These are phyloP conservation scores for Cutaneotrichosporon cyanovorans DNA, from an alignment of 1,284 basidiomycete species.

Conservation along the genomic window DNA sequence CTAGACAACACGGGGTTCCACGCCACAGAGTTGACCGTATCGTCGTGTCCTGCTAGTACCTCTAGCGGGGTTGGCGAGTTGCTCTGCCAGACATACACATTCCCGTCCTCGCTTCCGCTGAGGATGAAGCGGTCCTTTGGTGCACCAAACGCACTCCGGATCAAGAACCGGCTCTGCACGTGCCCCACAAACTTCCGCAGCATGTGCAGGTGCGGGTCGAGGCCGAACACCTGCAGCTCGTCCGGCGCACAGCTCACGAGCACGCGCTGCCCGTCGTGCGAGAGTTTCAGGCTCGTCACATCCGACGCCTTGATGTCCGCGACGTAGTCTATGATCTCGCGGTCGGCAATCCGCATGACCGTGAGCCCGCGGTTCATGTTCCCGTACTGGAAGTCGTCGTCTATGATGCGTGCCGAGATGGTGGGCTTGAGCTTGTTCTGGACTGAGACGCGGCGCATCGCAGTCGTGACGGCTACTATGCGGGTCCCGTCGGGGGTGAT, in stretches of 20 bases:
- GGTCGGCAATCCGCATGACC: conserved; percentile 31
- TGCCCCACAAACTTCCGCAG: conserved; percentile 75
- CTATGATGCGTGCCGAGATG: conserved; percentile 25
- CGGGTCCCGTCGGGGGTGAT: conserved; percentile 77
- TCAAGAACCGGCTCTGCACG: conserved; percentile 69
- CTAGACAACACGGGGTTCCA: conserved; percentile 80
- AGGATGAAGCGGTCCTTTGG: conserved; percentile 79
- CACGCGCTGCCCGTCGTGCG: conserved; percentile 75
- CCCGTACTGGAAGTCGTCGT: conserved; percentile 22
- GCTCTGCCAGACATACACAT: conserved; percentile 92
- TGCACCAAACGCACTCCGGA: conserved; percentile 92
- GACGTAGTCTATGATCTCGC: conserved; percentile 34
- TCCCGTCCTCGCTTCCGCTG: conserved; percentile 89
- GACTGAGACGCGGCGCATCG: conserved; percentile 45
- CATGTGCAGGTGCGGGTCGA: conserved; percentile 57
- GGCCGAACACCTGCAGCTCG: conserved; percentile 81
- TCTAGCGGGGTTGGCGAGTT: conserved; percentile 75
- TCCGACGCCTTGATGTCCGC: conserved; percentile 35
- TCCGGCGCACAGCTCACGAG: conserved; percentile 80
- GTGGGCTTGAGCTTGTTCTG: conserved; percentile 34
- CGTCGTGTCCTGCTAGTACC: conserved; percentile 70
- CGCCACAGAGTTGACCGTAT: conserved; percentile 88
- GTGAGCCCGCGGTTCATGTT: conserved; percentile 38
- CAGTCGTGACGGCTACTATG: conserved; percentile 72
- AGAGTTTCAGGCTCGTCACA: conserved; percentile 79